Conservation (phyloP, 148 eudicot species). For the Nepenthes gracilis region DNA sequence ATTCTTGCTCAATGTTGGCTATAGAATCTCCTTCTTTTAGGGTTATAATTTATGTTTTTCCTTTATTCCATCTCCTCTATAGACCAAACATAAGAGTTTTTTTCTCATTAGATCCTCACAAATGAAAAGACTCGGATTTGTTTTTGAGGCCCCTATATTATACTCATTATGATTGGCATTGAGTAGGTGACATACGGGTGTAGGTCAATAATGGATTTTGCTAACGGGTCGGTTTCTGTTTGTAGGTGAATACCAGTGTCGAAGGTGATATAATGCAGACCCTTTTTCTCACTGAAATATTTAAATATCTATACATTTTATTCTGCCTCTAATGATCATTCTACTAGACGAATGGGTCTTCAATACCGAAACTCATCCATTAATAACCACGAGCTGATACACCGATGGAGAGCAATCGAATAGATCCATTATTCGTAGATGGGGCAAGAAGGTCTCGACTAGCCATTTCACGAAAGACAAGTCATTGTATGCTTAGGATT, state of each 20-base stretch:
- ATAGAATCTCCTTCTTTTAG: no score
- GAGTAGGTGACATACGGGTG: no score
- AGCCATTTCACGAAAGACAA: no score
- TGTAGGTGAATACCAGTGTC: constrained; percentile 10
- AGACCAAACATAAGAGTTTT: no score
- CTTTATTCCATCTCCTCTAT: no score
- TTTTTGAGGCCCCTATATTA: no score
- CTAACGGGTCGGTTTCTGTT: neutral
- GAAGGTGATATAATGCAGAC: constrained; percentile 12
- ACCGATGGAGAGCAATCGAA: constrained; percentile 18
- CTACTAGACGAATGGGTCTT: constrained; percentile 13
- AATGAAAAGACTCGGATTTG: no score
- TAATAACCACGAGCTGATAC: constrained; percentile 26
- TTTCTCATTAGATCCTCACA: no score
- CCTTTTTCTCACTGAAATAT: constrained; percentile 11
- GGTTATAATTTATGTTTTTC: no score
- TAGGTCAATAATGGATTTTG: neutral
- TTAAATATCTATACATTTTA: constrained; percentile 10
- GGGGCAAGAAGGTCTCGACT: constrained; percentile 45
- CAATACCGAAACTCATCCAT: constrained; percentile 15
- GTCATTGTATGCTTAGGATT: no score
- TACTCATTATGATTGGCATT: no score
- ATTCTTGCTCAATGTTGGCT: no score
- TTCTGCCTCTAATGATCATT: constrained; percentile 8
- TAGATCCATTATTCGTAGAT: constrained; percentile 33